Evolutionary conservation across 208 protist species (phyloP), one percentile per base, ranked within the genome.

Genomic region (Porcisia hertigi): DNA sequence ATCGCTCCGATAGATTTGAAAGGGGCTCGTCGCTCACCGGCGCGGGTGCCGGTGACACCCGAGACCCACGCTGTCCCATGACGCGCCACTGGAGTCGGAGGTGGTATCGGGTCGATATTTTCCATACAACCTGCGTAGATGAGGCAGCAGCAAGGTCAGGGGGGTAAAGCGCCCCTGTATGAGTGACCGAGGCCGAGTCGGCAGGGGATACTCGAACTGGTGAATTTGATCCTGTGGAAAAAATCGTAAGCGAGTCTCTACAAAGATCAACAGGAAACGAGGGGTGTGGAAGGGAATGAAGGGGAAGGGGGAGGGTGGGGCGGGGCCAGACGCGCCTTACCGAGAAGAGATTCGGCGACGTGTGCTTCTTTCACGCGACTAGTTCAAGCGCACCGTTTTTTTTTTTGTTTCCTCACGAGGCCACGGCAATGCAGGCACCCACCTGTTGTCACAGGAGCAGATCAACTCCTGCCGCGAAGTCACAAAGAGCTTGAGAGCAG

Each of bases 1-100:
- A 80, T 41, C 78, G 67, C 49, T 77, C 65, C 36, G 88, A 71
- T n/a, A 83, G 58, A 9, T 86, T 70, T 57, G 52, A 3, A 45
- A 36, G n/a, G 43, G 49, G 55, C 8, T 53, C 41, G 64, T 78
- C 69, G 11, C 49, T 67, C 25, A 59, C 53, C 45, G 73, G 14
- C 3, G 63, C 18, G 52, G 9, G 49, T 25, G n/a, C 57, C 54
- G 71, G 47, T 45, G 64, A 49, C 2, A 72, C 34, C 1, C 77
- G 72, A 30, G 78, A 82, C 23, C 60, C 69, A 5, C 62, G 64
- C 30, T 82, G 78, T 1, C 78, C 78, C 78, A 82, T 82, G 1
- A 18, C 25, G 25, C 6, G 30, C 41, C 41, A 23, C 45, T 39
- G 9, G 20, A 55, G 2, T 12, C 23, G 14, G 16, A 60, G 57